Evolutionary conservation across 2,329 filamentous ascomycete species (phyloP).

Genomic region (Gnomoniopsis smithogilvyi): DNA sequence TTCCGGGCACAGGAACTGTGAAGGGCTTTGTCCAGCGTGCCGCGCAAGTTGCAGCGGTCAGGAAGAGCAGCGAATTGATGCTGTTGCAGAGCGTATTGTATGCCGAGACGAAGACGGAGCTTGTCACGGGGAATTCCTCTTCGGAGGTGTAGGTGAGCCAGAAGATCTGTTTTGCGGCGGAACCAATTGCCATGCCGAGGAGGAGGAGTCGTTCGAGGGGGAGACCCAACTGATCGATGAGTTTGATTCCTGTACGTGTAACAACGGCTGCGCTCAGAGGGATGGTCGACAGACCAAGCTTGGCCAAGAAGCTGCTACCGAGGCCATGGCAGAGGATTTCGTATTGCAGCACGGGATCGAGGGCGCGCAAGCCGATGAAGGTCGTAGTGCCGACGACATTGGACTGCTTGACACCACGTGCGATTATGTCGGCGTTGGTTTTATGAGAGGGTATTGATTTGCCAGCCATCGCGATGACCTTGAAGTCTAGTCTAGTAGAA

Average conservation of each 20-base stretch:
- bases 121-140: conserved; percentile 44
- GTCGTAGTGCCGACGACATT: conserved; percentile 33
- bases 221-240: conserved; percentile 35
- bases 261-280: conserved; percentile 37
- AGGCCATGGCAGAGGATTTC: conserved; percentile 30
- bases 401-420: conserved; percentile 33
- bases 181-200: conserved; percentile 50
- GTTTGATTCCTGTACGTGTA: conserved; percentile 21
- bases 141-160: conserved; percentile 45
- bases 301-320: conserved; percentile 43
- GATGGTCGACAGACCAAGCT: conserved; percentile 40
- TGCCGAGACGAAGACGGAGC: conserved; percentile 39
- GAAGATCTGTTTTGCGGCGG: conserved; percentile 53
- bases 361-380: conserved; percentile 36
- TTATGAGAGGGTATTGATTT: background rate
- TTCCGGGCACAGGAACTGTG: conserved; percentile 27
- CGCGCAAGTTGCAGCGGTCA: conserved; percentile 44
- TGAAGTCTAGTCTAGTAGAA: background rate
- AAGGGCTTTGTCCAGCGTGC: conserved; percentile 22
- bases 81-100: conserved; percentile 56
- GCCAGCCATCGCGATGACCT: background rate
- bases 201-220: conserved; percentile 49
- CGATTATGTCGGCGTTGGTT: conserved; percentile 30
- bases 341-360: conserved; percentile 32
- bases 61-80: conserved; percentile 52